Evolutionary conservation across 257 asterid genomes (phyloP), one percentile per base, ranked within the genome.

Genomic region (Primulina tabacum): DNA sequence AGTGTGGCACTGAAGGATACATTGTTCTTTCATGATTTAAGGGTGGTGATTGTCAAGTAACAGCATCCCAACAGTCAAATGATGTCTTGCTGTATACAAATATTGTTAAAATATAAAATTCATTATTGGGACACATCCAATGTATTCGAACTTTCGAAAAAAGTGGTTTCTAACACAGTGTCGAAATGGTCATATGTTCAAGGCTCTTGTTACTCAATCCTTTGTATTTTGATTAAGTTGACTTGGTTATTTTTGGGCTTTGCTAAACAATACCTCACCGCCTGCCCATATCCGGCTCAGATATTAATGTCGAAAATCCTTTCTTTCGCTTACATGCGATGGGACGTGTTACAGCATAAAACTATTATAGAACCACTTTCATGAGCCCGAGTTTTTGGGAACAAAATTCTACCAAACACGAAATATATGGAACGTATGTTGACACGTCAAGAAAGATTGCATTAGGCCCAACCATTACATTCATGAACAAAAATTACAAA

Each of bases 401-500:
- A 58, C 3, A 58, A 8, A 58, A 16, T 7, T 6, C 32, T 58
- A 26, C 29, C 62, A 8, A 58, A 50, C 16, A 33, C 17, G 18
- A 16, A 63, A 34, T 63, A 34, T 20, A 63, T 20, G 68, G 53
- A 24, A 62, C 14, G 35, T 9, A 34, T 9, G 68, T 17, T 26
- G 29, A 34, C 4, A 2, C 4, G 14, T 5, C 18, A 29, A 63
- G 53, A 26, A 17, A 62, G 28, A 33, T 69, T 47, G 14, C 2
- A 47, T 16, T 50, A 50, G 8, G 8, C 20, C 5, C 57, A 50
- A 50, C 57, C 57, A 50, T 14, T 16, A 50, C 20, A 17, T 50
- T 17, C 34, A 11, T 21, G n/a, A 69, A 28, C 18, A 7, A 37
- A 58, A 70, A 75, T 55, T 20, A 64, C 37, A 26, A 69, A 60